A percentile compares a stretch with the other conserved stretches of the same genome.
phyloP scores from a whole-genome alignment of 1,284 basidiomycete species.

The Austroboletus niveus region DNA sequence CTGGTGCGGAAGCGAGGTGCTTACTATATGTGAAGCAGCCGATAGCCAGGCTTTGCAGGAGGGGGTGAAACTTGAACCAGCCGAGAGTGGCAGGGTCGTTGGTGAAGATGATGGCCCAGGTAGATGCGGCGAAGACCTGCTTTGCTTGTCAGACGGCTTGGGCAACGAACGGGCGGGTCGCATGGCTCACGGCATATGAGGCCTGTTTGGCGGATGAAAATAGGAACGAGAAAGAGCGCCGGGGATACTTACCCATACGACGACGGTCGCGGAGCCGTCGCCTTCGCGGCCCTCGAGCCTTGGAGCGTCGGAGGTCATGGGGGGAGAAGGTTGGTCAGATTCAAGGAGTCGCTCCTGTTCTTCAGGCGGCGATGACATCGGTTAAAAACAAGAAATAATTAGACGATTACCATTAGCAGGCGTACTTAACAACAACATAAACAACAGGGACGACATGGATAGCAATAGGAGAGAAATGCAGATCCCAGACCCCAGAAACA shows the following conservation, averaged over 20 bases:
- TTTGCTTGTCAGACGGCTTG: slow-evolving; percentile 8
- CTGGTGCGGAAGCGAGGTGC: slow-evolving; percentile 5
- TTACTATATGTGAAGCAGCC: slow-evolving; percentile 58
- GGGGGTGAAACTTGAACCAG: slow-evolving; percentile 67
- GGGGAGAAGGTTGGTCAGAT: not conserved
- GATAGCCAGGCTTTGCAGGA: slow-evolving; percentile 56
- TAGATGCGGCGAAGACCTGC: slow-evolving; percentile 46
- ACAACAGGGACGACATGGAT: not conserved
- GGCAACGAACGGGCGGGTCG: not conserved
- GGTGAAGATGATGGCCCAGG: slow-evolving; percentile 55
- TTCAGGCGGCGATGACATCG: slow-evolving; percentile 11
- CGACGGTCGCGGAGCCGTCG: slow-evolving; percentile 18
- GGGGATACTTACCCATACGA: slow-evolving; percentile 18
- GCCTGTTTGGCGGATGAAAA: slow-evolving; percentile 4
- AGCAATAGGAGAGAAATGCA: slow-evolving; percentile 13
- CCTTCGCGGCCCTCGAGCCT: slow-evolving; percentile 24
- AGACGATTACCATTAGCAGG: slow-evolving; percentile 23
- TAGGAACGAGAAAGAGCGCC: not conserved
- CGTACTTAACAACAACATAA: slow-evolving; percentile 17
- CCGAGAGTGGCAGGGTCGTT: slow-evolving; percentile 48
- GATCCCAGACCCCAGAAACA: slow-evolving; percentile 17
- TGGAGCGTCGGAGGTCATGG: slow-evolving; percentile 21
- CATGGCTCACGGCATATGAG: slow-evolving; percentile 20
- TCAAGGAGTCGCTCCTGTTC: slow-evolving; percentile 23
- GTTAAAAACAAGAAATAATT: slow-evolving; percentile 14